These are phyloP conservation scores for Wolfiporia cocos DNA, from an alignment of 1,284 basidiomycete species.

Conservation along the genomic window DNA sequence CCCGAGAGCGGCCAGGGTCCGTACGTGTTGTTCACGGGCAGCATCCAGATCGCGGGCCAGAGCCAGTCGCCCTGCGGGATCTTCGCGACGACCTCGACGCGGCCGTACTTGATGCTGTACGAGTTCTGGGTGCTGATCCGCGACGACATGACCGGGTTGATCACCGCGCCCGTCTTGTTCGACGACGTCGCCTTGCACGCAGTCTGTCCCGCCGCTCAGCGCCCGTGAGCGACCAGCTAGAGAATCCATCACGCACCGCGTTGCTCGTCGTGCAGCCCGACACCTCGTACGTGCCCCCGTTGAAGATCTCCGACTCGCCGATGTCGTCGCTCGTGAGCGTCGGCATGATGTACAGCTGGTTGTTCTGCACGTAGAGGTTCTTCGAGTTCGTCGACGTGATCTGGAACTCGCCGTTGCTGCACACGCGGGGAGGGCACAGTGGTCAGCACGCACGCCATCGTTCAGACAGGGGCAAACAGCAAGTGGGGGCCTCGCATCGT, in stretches of 20 bases:
- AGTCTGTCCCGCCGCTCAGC: slow-evolving; percentile 12
- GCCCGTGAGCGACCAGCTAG: background rate
- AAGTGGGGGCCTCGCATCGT: too few species aligned
- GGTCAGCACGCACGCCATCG: slow-evolving; percentile 3
- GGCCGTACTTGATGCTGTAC: slow-evolving; percentile 61
- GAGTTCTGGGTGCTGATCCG: slow-evolving; percentile 63
- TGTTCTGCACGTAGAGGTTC: slow-evolving; percentile 68
- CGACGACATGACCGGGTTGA: slow-evolving; percentile 76
- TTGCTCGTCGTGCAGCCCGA: slow-evolving; percentile 53
- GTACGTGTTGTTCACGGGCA: slow-evolving; percentile 64
- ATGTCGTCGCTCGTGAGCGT: slow-evolving; percentile 71
- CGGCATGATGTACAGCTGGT: slow-evolving; percentile 73
- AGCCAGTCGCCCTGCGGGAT: slow-evolving; percentile 55
- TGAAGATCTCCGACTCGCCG: slow-evolving; percentile 47
- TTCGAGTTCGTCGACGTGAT: slow-evolving; percentile 61
- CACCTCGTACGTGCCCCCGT: slow-evolving; percentile 63
- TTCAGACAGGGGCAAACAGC: too few species aligned
- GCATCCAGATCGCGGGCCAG: slow-evolving; percentile 85
- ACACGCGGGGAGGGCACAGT: background rate
- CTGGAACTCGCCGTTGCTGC: slow-evolving; percentile 72
- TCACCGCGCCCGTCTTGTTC: slow-evolving; percentile 36
- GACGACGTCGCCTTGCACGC: slow-evolving; percentile 38
- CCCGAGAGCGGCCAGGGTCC: slow-evolving; percentile 72
- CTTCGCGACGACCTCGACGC: slow-evolving; percentile 58
- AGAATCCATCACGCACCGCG: slow-evolving; percentile 13